Conservation (phyloP, 169 alveolate genomes). For the Babesia caballi region DNA sequence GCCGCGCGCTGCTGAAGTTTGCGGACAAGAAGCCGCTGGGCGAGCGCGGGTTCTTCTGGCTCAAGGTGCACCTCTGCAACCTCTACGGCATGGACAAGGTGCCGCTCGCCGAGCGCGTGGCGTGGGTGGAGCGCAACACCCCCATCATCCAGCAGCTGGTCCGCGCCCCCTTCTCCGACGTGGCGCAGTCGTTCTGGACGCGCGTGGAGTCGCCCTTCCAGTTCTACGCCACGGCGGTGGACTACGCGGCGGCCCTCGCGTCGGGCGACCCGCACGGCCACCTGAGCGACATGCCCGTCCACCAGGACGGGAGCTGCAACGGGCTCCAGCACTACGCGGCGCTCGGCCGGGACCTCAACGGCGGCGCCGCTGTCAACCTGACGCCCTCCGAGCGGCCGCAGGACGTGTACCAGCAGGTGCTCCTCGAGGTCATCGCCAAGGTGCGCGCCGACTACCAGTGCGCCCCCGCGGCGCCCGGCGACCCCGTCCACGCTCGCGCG, state of each 20-base stretch:
- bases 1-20: slow-evolving; percentile 91
- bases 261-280: slow-evolving; percentile 81
- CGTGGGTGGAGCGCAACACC: slow-evolving; percentile 79
- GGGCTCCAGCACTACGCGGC: slow-evolving; percentile 97
- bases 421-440: slow-evolving; percentile 69
- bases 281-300: slow-evolving; percentile 88
- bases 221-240: slow-evolving; percentile 88
- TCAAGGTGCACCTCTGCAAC: slow-evolving; percentile 90
- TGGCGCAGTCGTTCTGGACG: slow-evolving; percentile 80
- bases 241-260: slow-evolving; percentile 78
- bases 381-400: slow-evolving; percentile 90
- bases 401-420: slow-evolving; percentile 92
- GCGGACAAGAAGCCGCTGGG: slow-evolving; percentile 89
- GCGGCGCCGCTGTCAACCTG: slow-evolving; percentile 92
- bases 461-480: background rate
- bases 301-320: slow-evolving; percentile 97
- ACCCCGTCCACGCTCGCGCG: background rate
- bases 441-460: slow-evolving; percentile 52
- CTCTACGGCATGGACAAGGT: slow-evolving; percentile 90
- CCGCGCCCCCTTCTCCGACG: slow-evolving; percentile 76
- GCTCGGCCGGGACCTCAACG: slow-evolving; percentile 91
- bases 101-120: slow-evolving; percentile 80
- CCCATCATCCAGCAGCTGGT: slow-evolving; percentile 69
- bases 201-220: slow-evolving; percentile 94
- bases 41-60: slow-evolving; percentile 92